Conservation (phyloP, 2,329 filamentous ascomycete species). For the Aspergillus spinulosporus region DNA sequence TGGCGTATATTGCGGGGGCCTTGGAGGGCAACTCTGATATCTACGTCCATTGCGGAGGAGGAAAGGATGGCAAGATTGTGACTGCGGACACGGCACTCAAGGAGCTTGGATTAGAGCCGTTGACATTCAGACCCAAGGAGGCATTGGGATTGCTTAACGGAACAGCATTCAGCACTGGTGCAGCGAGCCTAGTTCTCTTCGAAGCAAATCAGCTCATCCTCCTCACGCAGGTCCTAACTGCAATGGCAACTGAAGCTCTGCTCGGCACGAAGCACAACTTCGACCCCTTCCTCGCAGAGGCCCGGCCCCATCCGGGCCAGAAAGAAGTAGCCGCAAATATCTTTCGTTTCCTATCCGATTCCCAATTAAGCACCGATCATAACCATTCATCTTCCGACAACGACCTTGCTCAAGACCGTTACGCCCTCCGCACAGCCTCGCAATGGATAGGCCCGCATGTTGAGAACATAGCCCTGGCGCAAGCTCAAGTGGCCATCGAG, state of each 20-base stretch:
- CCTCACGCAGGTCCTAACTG: conserved; percentile 60
- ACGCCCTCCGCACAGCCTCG: conserved; percentile 62
- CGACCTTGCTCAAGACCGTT: conserved; percentile 62
- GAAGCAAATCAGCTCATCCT: conserved; percentile 57
- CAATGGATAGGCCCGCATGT: conserved; percentile 69
- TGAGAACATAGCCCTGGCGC: conserved; percentile 62
- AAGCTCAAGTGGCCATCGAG: conserved; percentile 59
- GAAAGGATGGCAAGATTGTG: conserved; percentile 21
- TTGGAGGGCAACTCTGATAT: conserved; percentile 44
- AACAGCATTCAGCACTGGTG: conserved; percentile 50
- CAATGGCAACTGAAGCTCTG: conserved; percentile 62
- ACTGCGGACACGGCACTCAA: conserved; percentile 36
- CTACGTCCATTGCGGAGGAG: conserved; percentile 27
- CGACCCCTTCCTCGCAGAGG: conserved; percentile 58
- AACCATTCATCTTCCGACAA: not conserved
- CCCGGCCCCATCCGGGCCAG: conserved; percentile 63
- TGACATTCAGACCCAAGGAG: conserved; percentile 52
- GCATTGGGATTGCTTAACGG: conserved; percentile 55
- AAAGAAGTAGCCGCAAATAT: conserved; percentile 60
- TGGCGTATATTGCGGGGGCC: conserved; percentile 38
- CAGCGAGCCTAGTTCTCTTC: conserved; percentile 51
- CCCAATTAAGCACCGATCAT: conserved; percentile 26
- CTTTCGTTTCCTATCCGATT: conserved; percentile 51
- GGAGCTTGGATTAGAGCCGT: conserved; percentile 30
- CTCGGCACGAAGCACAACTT: conserved; percentile 58